Percentiles rank a stretch among this genome's conserved stretches.
These are phyloP conservation scores for Epithele typhae DNA, from an alignment of 768 basidiomycete genomes.

Conservation along the genomic window DNA sequence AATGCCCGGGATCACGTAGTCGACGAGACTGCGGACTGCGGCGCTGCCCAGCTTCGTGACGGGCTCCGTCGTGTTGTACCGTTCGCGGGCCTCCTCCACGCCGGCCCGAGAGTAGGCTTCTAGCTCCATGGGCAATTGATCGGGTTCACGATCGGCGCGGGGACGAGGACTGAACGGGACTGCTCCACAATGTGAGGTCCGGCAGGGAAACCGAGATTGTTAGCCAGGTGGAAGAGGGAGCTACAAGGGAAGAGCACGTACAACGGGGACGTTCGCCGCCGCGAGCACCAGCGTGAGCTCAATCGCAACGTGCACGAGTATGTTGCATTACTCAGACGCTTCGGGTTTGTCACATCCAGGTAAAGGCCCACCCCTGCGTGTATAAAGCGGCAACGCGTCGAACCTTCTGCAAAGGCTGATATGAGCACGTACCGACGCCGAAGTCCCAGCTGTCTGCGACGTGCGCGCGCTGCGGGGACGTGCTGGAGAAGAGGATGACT, in stretches of 20 bases:
- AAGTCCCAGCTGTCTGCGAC: slow-evolving; percentile 84
- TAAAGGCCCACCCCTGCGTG: slow-evolving; percentile 83
- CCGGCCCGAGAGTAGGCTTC: slow-evolving; percentile 83
- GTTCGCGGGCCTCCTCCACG: slow-evolving; percentile 62
- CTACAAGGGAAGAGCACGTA: slow-evolving; percentile 34
- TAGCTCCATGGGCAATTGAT: slow-evolving; percentile 85
- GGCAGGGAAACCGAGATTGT: slow-evolving; percentile 26
- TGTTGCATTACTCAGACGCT: slow-evolving; percentile 77
- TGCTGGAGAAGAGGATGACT: slow-evolving; percentile 92
- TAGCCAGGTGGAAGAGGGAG: background rate
- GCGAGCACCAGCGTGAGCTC: slow-evolving; percentile 83
- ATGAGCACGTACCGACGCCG: slow-evolving; percentile 56
- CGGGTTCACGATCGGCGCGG: slow-evolving; percentile 84
- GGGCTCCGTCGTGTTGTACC: slow-evolving; percentile 85
- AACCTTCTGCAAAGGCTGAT: background rate
- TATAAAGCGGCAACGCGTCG: background rate
- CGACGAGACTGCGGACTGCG: slow-evolving; percentile 75
- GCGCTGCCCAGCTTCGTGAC: slow-evolving; percentile 52
- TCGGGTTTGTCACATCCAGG: slow-evolving; percentile 79
- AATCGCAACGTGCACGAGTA: slow-evolving; percentile 78
- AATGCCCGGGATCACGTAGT: slow-evolving; percentile 68
- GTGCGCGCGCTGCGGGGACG: slow-evolving; percentile 89
- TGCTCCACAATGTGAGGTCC: slow-evolving; percentile 66
- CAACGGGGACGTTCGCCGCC: slow-evolving; percentile 71
- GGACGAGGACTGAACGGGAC: slow-evolving; percentile 87